Percentiles rank a stretch among this genome's conserved stretches.
Conservation (phyloP, 257 asterid species). For the Rubia yunnanensis region DNA sequence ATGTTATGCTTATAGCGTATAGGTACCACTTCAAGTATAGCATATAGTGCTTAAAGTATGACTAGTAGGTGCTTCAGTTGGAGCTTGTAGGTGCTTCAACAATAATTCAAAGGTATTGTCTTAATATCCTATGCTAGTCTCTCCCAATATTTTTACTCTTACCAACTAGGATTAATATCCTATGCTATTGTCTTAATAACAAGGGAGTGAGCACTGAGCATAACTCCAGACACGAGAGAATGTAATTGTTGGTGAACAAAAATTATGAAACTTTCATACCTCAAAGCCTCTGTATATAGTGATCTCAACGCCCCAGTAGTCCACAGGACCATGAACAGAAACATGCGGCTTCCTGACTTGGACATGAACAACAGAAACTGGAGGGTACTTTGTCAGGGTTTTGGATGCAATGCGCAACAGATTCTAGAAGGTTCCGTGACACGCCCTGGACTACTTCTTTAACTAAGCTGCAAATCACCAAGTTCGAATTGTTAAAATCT, state of each 20-base stretch:
- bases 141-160: neutral
- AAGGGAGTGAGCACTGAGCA: neutral
- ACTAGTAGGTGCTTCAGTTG: too few relatives aligned
- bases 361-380: constrained; percentile 56
- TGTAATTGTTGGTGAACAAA: neutral
- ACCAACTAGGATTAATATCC: too few relatives aligned
- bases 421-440: constrained; percentile 71
- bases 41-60: too few relatives aligned
- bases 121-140: too few relatives aligned
- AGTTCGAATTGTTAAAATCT: too few relatives aligned
- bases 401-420: constrained; percentile 69
- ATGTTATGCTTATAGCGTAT: too few relatives aligned
- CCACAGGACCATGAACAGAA: constrained; percentile 66
- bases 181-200: neutral
- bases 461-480: constrained; percentile 65
- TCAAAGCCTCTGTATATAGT: constrained; percentile 28
- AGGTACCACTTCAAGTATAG: too few relatives aligned
- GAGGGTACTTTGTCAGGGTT: constrained; percentile 39
- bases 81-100: too few relatives aligned
- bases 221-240: neutral
- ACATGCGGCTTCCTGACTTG: constrained; percentile 90
- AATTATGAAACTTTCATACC: neutral
- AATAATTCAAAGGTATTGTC: too few relatives aligned
- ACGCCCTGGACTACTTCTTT: constrained; percentile 62
- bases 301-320: constrained; percentile 84